Conservation (phyloP, 257 asterid genomes). For the Forsythia viridissima region DNA sequence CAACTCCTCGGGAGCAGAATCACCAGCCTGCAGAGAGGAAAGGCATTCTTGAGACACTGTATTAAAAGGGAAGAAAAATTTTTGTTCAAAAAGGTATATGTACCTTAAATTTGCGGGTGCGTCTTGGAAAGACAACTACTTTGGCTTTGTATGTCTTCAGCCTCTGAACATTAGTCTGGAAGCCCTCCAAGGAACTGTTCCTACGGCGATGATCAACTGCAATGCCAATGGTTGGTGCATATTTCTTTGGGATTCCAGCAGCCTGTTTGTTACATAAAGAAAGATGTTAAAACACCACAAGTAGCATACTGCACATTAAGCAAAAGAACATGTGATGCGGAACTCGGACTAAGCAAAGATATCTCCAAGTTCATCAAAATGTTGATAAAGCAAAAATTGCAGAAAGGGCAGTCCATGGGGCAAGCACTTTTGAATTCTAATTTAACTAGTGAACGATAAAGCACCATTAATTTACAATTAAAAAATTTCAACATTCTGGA, state of each 20-base stretch:
- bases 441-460: too few relatives aligned
- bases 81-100: too few relatives aligned
- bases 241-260: slow-evolving; percentile 72
- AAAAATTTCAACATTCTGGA: too few relatives aligned
- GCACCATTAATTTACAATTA: too few relatives aligned
- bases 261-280: slow-evolving; percentile 38
- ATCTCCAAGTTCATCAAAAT: too few relatives aligned
- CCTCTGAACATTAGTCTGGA: slow-evolving; percentile 70
- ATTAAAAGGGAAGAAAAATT: background rate
- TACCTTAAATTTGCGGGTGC: slow-evolving; percentile 62
- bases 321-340: background rate
- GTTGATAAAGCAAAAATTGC: background rate
- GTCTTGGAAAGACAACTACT: slow-evolving; percentile 78
- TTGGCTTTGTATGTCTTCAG: slow-evolving; percentile 76
- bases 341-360: background rate
- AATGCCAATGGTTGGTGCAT: slow-evolving; percentile 77
- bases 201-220: slow-evolving; percentile 71
- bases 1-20: slow-evolving; percentile 64
- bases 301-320: background rate
- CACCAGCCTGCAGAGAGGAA: slow-evolving; percentile 45
- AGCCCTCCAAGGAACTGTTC: slow-evolving; percentile 72
- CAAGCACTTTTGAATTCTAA: background rate
- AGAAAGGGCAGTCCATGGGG: background rate
- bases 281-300: background rate
- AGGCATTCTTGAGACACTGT: background rate